Conservation (phyloP, 2,329 filamentous ascomycete species). For the Remersonia thermophila region DNA sequence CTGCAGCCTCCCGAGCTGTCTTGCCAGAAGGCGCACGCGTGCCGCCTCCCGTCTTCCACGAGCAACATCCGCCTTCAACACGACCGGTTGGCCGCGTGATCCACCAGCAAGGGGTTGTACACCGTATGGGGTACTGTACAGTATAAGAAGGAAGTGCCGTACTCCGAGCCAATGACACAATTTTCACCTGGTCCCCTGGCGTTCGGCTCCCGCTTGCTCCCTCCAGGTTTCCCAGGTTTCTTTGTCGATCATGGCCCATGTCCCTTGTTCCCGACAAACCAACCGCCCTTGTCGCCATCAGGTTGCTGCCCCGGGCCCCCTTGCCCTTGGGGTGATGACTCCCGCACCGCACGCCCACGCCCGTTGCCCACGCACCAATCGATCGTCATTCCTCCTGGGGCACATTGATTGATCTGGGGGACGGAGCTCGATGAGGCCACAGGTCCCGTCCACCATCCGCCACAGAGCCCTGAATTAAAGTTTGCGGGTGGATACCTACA, state of each 20-base stretch:
- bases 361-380: constrained; percentile 18
- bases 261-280: not conserved
- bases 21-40: too few relatives aligned
- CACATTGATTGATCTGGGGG: constrained; percentile 4
- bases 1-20: too few relatives aligned
- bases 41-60: too few relatives aligned
- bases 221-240: not conserved
- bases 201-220: too few relatives aligned
- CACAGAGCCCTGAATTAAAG: constrained; percentile 6
- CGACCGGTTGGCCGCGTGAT: too few relatives aligned
- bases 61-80: too few relatives aligned
- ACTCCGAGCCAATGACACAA: too few relatives aligned
- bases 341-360: constrained; percentile 13
- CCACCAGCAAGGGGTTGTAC: too few relatives aligned
- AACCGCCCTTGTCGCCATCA: constrained; percentile 5
- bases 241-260: not conserved
- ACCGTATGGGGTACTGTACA: too few relatives aligned
- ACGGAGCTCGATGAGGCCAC: constrained; percentile 9
- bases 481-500: constrained; percentile 4
- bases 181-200: too few relatives aligned
- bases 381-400: constrained; percentile 16
- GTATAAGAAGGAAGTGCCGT: too few relatives aligned
- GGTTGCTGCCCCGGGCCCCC: too few relatives aligned
- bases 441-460: constrained; percentile 7
- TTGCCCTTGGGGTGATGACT: constrained; percentile 12